phyloP scores from a whole-genome alignment of 2,329 filamentous ascomycete species.

The Trichoderma sp. region DNA sequence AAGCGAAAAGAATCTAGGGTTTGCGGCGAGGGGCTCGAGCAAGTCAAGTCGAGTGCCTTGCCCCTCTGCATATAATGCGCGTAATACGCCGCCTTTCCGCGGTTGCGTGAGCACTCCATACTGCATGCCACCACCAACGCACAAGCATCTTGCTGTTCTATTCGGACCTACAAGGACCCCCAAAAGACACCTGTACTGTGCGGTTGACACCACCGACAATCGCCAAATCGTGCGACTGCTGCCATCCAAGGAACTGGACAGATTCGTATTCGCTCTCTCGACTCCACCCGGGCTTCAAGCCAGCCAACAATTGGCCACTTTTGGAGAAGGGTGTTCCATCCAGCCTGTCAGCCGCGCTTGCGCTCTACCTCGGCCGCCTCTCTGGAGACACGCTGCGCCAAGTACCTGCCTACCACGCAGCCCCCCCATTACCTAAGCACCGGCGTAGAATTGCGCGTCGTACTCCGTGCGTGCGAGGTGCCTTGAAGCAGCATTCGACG shows the following conservation, averaged over 20 bases:
- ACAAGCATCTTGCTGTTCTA: not conserved
- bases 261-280: conserved; percentile 20
- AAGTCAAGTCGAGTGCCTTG: not conserved
- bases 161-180: not conserved
- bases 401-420: not conserved
- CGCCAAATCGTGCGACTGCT: conserved; percentile 2
- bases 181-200: not conserved
- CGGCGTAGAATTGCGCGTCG: conserved; percentile 16
- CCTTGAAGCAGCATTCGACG: conserved; percentile 18
- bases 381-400: conserved; percentile 5
- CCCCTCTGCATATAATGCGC: conserved; percentile 22
- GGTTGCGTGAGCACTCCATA: not conserved
- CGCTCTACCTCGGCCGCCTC: conserved; percentile 11
- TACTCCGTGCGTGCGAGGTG: conserved; percentile 12
- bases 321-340: conserved; percentile 16
- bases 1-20: conserved; percentile 19
- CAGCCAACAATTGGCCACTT: conserved; percentile 12
- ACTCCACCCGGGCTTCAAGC: not conserved
- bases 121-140: not conserved
- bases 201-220: not conserved
- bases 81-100: conserved; percentile 9
- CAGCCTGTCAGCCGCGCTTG: not conserved
- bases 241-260: not conserved
- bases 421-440: conserved; percentile 16
- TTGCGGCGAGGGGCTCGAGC: not conserved